phyloP scores from a whole-genome alignment of 2,329 filamentous ascomycete genomes.

The Fusarium phyllophilum region DNA sequence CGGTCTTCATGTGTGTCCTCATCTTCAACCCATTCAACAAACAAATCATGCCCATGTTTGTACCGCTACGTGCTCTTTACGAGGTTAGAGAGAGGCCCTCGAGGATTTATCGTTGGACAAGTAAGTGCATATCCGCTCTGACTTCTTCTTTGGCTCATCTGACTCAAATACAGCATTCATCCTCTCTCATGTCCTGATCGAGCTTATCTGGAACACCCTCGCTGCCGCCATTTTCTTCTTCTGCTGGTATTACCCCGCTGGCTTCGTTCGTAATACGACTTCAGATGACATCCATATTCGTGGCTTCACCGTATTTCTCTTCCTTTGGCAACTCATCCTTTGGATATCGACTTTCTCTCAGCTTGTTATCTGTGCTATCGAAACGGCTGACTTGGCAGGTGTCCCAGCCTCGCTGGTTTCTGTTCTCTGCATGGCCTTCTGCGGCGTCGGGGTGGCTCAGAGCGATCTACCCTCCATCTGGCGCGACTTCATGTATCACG shows the following conservation, averaged over 20 bases:
- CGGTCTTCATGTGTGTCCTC: slow-evolving; percentile 75
- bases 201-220: slow-evolving; percentile 28
- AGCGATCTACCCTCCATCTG: too few species aligned
- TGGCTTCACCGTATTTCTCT: slow-evolving; percentile 37
- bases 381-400: too few species aligned
- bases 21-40: slow-evolving; percentile 65
- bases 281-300: slow-evolving; percentile 25
- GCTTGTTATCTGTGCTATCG: too few species aligned
- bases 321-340: slow-evolving; percentile 11
- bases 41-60: slow-evolving; percentile 75
- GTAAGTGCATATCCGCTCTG: too few species aligned
- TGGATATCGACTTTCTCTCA: too few species aligned
- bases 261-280: slow-evolving; percentile 36
- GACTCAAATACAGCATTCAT: slow-evolving; percentile 6
- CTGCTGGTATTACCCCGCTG: slow-evolving; percentile 41
- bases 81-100: slow-evolving; percentile 74
- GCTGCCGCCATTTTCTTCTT: slow-evolving; percentile 36
- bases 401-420: too few species aligned
- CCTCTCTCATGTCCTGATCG: slow-evolving; percentile 35
- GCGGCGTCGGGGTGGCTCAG: too few species aligned
- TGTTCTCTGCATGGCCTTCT: too few species aligned
- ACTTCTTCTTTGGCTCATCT: too few species aligned
- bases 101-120: slow-evolving; percentile 63
- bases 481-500: too few species aligned
- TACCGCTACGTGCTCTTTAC: slow-evolving; percentile 72